Conservation (phyloP, 2,329 filamentous ascomycete genomes). For the Colletotrichum chrysophilum region DNA sequence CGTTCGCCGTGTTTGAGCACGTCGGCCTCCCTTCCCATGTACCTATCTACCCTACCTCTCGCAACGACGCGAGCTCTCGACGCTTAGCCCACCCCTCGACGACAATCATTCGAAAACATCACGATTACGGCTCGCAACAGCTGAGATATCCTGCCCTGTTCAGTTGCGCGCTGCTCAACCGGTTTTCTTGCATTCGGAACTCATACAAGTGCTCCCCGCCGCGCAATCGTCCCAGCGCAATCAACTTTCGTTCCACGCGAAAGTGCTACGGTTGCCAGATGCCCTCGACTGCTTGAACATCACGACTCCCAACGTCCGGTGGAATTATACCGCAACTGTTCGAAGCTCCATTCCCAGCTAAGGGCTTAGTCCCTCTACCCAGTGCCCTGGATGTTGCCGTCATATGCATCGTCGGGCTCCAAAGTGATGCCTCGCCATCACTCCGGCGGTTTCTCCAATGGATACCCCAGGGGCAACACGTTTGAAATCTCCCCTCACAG, state of each 20-base stretch:
- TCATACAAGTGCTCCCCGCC: neutral
- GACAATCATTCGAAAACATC: neutral
- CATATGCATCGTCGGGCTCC: slow-evolving; percentile 56
- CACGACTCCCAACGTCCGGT: slow-evolving; percentile 4
- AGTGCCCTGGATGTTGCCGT: slow-evolving; percentile 58
- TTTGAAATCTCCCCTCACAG: slow-evolving; percentile 91
- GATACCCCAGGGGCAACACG: slow-evolving; percentile 77
- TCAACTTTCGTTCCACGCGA: neutral
- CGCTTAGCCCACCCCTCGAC: neutral
- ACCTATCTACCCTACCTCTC: neutral
- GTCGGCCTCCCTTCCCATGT: neutral
- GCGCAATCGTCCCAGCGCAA: neutral
- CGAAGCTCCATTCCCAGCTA: slow-evolving; percentile 8
- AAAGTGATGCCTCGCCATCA: slow-evolving; percentile 89
- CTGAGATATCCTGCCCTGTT: neutral
- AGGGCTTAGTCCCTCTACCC: neutral
- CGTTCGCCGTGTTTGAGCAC: neutral
- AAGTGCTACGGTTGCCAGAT: slow-evolving; percentile 23
- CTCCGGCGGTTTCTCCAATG: slow-evolving; percentile 77
- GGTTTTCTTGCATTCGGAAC: neutral
- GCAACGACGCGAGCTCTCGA: neutral
- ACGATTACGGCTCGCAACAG: neutral
- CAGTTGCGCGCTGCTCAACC: neutral
- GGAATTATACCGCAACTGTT: neutral
- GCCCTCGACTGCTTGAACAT: slow-evolving; percentile 33